phyloP scores from a whole-genome alignment of 305 asterid genomes.

The Withania somnifera region DNA sequence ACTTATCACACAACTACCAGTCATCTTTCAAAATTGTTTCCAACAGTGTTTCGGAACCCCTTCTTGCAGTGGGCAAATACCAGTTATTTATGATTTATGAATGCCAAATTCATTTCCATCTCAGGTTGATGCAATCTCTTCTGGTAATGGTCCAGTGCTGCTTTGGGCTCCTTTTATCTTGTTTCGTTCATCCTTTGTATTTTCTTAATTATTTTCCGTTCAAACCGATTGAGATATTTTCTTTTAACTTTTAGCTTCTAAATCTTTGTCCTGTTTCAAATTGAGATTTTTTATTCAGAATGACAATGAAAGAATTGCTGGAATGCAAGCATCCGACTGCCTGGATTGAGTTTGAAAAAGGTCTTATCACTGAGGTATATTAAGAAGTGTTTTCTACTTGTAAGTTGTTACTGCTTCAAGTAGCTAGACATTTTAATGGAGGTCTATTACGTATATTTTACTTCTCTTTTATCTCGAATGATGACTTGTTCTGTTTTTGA shows the following conservation, averaged over 20 bases:
- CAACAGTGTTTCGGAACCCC: neutral
- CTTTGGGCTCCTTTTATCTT: neutral
- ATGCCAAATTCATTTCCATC: neutral
- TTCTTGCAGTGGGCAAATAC: neutral
- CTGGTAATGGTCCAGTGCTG: neutral
- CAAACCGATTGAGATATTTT: neutral
- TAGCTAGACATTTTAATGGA: neutral
- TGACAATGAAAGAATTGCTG: constrained; percentile 78
- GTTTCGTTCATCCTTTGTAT: neutral
- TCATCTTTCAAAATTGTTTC: neutral
- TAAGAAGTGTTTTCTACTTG: neutral
- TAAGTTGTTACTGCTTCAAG: neutral
- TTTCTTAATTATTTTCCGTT: neutral
- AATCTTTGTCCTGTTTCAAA: constrained; percentile 4
- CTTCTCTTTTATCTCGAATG: neutral
- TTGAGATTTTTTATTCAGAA: constrained; percentile 42
- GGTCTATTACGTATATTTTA: neutral
- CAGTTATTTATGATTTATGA: neutral
- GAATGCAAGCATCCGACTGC: constrained; percentile 89
- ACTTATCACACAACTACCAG: neutral
- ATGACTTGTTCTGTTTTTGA: neutral
- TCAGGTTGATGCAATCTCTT: neutral
- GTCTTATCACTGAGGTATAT: constrained; percentile 70
- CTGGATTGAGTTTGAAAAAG: constrained; percentile 88
- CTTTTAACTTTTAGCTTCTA: neutral